phyloP scores from a whole-genome alignment of 805 yeast genomes.

The Lachancea cidri region DNA sequence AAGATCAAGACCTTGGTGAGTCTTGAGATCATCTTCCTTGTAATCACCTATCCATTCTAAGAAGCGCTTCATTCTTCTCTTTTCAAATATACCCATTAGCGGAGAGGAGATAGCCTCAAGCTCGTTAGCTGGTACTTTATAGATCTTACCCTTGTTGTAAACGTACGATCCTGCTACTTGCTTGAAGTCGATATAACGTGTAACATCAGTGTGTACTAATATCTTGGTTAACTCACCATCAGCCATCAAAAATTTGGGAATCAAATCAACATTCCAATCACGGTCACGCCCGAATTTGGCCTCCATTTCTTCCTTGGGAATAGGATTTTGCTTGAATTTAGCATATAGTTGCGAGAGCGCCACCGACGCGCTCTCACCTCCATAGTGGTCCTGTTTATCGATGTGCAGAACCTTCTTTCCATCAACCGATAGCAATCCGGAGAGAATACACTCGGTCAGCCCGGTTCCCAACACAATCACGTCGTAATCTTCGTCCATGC shows the following conservation, averaged over 20 bases:
- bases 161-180: constrained; percentile 96
- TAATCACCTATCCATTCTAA: constrained; percentile 82
- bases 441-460: constrained; percentile 92
- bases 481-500: constrained; percentile 94
- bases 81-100: constrained; percentile 93
- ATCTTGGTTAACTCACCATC: constrained; percentile 96
- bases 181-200: constrained; percentile 92
- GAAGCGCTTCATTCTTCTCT: constrained; percentile 89
- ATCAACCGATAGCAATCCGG: constrained; percentile 93
- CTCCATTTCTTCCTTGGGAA: constrained; percentile 59
- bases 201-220: constrained; percentile 91
- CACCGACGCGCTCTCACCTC: constrained; percentile 85
- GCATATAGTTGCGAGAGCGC: constrained; percentile 63
- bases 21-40: constrained; percentile 67
- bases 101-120: constrained; percentile 88
- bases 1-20: constrained; percentile 82
- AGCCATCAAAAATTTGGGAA: constrained; percentile 96
- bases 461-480: constrained; percentile 93
- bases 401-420: constrained; percentile 96
- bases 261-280: constrained; percentile 96
- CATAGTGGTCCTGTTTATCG: constrained; percentile 94
- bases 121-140: constrained; percentile 92
- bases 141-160: constrained; percentile 77
- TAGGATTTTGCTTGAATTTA: constrained; percentile 80
- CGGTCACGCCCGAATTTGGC: constrained; percentile 80